Conservation (phyloP, 225 moss, liverwort and hornwort genomes). For the Sphagnum contortum region DNA sequence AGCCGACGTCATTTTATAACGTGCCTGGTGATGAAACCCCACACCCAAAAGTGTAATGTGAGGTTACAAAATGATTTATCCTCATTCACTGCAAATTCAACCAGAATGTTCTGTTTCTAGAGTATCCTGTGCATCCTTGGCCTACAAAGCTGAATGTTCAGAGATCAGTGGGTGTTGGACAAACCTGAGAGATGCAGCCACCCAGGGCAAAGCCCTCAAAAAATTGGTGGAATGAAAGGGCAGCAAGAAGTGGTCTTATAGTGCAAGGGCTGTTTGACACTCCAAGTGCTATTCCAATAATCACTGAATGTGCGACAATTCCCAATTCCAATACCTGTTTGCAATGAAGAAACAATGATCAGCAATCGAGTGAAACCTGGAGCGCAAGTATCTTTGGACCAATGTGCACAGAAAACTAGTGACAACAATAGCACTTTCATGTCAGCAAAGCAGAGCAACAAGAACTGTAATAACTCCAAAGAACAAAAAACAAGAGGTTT, state of each 20-base stretch:
- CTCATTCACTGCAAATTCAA: too few relatives aligned
- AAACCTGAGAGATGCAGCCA: constrained; percentile 75
- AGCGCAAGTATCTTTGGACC: not conserved
- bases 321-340: constrained; percentile 75
- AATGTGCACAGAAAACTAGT: not conserved
- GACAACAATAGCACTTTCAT: not conserved
- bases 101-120: too few relatives aligned
- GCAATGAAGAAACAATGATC: not conserved
- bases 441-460: not conserved
- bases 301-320: constrained; percentile 73
- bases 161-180: not conserved
- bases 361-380: too few relatives aligned
- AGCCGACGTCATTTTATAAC: constrained; percentile 32
- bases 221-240: constrained; percentile 79
- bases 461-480: too few relatives aligned
- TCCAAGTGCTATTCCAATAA: constrained; percentile 73
- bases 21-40: constrained; percentile 28
- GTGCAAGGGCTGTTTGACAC: constrained; percentile 65
- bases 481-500: constrained; percentile 1
- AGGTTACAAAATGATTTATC: not conserved
- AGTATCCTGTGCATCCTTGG: too few relatives aligned
- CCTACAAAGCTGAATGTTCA: not conserved
- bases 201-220: constrained; percentile 97
- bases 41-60: not conserved
- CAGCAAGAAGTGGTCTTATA: constrained; percentile 70